A percentile compares a stretch with the other conserved stretches of the same genome.
These are phyloP conservation scores for Marasmius sp. DNA, from an alignment of 1,284 basidiomycete genomes.

Conservation along the genomic window DNA sequence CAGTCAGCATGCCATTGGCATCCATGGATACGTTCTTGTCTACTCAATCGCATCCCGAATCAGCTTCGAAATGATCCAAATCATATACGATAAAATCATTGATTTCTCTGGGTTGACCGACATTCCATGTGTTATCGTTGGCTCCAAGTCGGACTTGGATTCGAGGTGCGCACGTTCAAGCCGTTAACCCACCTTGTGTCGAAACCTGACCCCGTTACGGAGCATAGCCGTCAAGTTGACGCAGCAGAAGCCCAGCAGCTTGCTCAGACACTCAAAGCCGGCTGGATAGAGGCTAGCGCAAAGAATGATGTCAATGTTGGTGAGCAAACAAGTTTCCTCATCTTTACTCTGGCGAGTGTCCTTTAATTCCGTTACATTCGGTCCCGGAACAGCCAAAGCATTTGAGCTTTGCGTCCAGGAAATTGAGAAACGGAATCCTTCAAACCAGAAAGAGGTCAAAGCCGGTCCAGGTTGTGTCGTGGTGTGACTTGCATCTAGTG, in stretches of 20 bases:
- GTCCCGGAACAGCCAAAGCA: slow-evolving; percentile 62
- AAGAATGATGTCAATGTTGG: slow-evolving; percentile 89
- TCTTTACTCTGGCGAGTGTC: not conserved
- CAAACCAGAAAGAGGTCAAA: slow-evolving; percentile 58
- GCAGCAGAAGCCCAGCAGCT: slow-evolving; percentile 74
- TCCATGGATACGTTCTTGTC: slow-evolving; percentile 87
- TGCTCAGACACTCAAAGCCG: slow-evolving; percentile 72
- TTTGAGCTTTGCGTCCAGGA: slow-evolving; percentile 88
- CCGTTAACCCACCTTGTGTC: not conserved
- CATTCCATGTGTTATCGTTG: slow-evolving; percentile 95
- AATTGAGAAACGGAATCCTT: slow-evolving; percentile 74
- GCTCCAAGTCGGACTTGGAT: slow-evolving; percentile 89
- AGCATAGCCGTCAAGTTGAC: slow-evolving; percentile 70
- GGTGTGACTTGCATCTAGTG: slow-evolving; percentile 47
- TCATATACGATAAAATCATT: slow-evolving; percentile 96
- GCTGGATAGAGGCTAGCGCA: slow-evolving; percentile 88
- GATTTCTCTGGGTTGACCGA: slow-evolving; percentile 89
- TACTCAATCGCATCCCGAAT: slow-evolving; percentile 92
- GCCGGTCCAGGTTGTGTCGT: slow-evolving; percentile 56
- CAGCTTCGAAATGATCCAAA: slow-evolving; percentile 96
- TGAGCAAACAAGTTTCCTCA: slow-evolving; percentile 42
- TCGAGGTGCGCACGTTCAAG: slow-evolving; percentile 51
- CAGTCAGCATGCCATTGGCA: slow-evolving; percentile 80
- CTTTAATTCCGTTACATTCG: not conserved
- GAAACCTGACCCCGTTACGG: slow-evolving; percentile 19